Conservation (phyloP, 2,329 filamentous ascomycete species). For the Triangularia setosa region DNA sequence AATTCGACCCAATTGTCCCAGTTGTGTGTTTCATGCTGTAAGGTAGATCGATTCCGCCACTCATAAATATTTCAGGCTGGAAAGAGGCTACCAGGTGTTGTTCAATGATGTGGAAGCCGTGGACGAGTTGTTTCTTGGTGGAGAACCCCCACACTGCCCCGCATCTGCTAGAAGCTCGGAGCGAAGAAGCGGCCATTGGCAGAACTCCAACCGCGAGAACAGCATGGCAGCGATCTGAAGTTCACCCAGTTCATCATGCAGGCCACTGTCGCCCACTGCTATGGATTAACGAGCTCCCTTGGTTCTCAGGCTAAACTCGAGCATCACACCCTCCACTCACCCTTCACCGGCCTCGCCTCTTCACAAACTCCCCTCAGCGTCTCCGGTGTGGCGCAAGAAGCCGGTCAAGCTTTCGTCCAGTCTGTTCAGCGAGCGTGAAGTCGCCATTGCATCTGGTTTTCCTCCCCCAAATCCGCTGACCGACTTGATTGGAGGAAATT, state of each 20-base stretch:
- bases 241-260: not conserved
- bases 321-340: not conserved
- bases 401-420: not conserved
- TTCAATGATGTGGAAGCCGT: no score
- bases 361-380: not conserved
- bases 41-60: not conserved
- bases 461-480: not conserved
- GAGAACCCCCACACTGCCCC: conserved; percentile 4
- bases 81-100: not conserved
- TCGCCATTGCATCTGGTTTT: not conserved
- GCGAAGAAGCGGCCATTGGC: not conserved
- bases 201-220: not conserved
- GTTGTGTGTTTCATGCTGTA: not conserved
- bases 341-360: not conserved
- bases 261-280: not conserved
- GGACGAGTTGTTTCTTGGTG: not conserved
- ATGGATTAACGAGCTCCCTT: not conserved
- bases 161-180: not conserved
- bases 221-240: not conserved
- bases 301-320: not conserved
- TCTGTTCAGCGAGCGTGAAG: not conserved
- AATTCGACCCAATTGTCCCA: not conserved
- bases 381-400: not conserved
- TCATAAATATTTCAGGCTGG: not conserved
- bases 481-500: conserved; percentile 27